Evolutionary conservation across 768 basidiomycete species (phyloP).

Genomic region (Podaxis carcinomalis): DNA sequence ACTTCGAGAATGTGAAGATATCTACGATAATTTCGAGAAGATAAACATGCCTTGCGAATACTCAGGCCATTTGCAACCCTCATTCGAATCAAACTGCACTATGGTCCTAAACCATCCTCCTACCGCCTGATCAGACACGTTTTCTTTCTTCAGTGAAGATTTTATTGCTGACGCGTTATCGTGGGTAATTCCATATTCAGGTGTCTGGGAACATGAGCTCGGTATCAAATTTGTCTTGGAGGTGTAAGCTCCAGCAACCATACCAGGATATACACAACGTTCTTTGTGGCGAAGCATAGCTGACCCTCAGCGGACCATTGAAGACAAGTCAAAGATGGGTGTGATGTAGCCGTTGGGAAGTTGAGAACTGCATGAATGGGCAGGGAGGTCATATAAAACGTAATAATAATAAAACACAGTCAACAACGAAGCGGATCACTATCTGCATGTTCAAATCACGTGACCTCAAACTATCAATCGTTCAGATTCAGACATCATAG

Average conservation of each 20-base stretch:
- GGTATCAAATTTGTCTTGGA: not conserved
- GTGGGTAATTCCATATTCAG: slow-evolving; percentile 68
- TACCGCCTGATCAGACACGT: slow-evolving; percentile 26
- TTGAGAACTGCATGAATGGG: slow-evolving; percentile 48
- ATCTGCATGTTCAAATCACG: too few relatives aligned
- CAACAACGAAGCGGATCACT: too few relatives aligned
- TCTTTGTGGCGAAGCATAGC: slow-evolving; percentile 59
- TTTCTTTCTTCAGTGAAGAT: slow-evolving; percentile 28
- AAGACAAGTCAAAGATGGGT: slow-evolving; percentile 53
- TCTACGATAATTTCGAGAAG: not conserved
- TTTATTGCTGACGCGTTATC: slow-evolving; percentile 50
- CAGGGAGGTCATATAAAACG: not conserved
- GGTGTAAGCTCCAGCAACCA: slow-evolving; percentile 13
- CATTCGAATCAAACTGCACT: slow-evolving; percentile 52
- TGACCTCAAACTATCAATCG: too few relatives aligned
- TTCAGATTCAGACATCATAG: too few relatives aligned
- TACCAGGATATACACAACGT: slow-evolving; percentile 68
- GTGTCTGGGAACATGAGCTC: slow-evolving; percentile 46
- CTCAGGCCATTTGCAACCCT: slow-evolving; percentile 41
- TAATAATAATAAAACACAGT: not conserved
- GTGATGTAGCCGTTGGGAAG: slow-evolving; percentile 55
- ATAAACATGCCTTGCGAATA: slow-evolving; percentile 39
- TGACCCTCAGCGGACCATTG: slow-evolving; percentile 81
- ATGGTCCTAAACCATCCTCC: slow-evolving; percentile 74
- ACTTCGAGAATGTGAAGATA: slow-evolving; percentile 2